Evolutionary conservation across 108 stramenopile genomes (phyloP), one percentile per base, ranked within the genome.

Genomic region (Stephanodiscus triporus): DNA sequence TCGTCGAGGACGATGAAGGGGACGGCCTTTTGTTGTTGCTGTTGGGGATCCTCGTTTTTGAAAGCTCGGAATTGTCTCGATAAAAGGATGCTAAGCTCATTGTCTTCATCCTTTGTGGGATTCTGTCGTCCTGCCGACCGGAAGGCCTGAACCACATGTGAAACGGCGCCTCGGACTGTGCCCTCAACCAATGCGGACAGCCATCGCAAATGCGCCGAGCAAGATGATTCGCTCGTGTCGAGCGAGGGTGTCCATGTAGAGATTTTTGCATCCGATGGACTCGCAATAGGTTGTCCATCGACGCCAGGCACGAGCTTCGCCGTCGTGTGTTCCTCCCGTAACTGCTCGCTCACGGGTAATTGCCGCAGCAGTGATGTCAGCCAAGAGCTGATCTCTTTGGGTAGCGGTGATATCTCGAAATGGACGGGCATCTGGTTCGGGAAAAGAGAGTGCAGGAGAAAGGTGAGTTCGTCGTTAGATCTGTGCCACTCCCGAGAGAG

Each of bases 41-140:
- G 20, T 2, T 37, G 8, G 1, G 75, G 68, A 42, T 76, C 67
- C 19, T 63, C 65, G 17, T 58, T 68, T 11, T 36, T 38, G 56
- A 68, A 70, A 4, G 30, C 24, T 42, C 67, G 11, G 40, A 38
- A 76, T 6, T 43, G 75, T 16, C 55, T 20, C 24, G 58, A 70
- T 76, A 76, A 49, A 76, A 76, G 67, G n/a, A 36, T 32, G n/a
- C 63, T 45, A 64, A 73, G 72, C 63, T 73, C 51, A 20, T 59
- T 50, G 22, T 72, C 71, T 22, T 62, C 66, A 20, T 75, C 74
- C 23, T 32, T n/a, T 40, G 74, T 76, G 34, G 67, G 75, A 27
- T 70, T 76, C 13, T 57, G 59, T 27, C 60, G 1, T 50, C 53
- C 67, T 8, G 53, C 40, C 2, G 54, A 50, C 57, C 67, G 20